These are phyloP conservation scores for Clarireedia monteithiana DNA, from an alignment of 2,329 filamentous ascomycete genomes.

Conservation along the genomic window DNA sequence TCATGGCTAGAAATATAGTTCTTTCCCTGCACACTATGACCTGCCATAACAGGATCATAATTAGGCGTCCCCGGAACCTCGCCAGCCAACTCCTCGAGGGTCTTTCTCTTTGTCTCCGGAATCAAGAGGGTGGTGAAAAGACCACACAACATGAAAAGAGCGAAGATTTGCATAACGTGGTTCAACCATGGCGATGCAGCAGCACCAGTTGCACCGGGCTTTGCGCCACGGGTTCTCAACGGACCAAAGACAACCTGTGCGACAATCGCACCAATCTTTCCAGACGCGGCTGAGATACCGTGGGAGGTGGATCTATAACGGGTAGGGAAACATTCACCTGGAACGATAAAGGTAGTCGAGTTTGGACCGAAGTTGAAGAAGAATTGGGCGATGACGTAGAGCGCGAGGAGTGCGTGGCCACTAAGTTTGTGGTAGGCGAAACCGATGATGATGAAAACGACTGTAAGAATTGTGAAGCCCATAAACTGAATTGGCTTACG, in stretches of 20 bases:
- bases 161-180: constrained; percentile 70
- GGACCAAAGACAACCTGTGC: constrained; percentile 45
- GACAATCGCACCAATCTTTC: constrained; percentile 32
- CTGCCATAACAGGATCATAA: constrained; percentile 3
- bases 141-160: constrained; percentile 71
- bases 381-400: constrained; percentile 59
- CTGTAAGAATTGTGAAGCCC: constrained; percentile 55
- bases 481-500: constrained; percentile 68
- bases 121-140: constrained; percentile 60
- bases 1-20: background rate
- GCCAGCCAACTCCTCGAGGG: constrained; percentile 53
- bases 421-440: constrained; percentile 48
- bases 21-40: background rate
- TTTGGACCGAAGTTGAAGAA: constrained; percentile 62
- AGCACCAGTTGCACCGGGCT: constrained; percentile 15
- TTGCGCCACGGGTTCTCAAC: constrained; percentile 36
- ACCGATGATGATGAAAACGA: constrained; percentile 55
- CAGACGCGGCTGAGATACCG: constrained; percentile 31
- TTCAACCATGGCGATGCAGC: constrained; percentile 50
- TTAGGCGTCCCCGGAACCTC: constrained; percentile 8
- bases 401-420: constrained; percentile 44
- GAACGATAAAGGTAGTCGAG: constrained; percentile 68
- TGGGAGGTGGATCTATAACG: constrained; percentile 31
- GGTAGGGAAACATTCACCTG: constrained; percentile 48
- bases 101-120: constrained; percentile 68